Percentiles rank a stretch among this genome's conserved stretches.
Conservation (phyloP, 2,329 filamentous ascomycete species). For the Mycosphaerella arachidis region DNA sequence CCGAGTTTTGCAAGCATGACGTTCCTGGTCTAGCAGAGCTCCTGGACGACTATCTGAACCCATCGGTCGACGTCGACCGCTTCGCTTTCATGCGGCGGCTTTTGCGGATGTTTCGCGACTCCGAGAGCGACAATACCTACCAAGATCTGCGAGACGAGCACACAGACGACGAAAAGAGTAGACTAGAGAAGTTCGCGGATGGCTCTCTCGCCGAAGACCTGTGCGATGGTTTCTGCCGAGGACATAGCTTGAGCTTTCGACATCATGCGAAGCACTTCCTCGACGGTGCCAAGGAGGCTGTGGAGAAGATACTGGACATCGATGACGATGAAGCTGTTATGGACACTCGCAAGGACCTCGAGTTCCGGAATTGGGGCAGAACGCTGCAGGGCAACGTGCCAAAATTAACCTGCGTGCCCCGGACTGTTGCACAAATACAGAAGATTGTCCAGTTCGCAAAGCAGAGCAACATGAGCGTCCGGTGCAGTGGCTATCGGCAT, state of each 20-base stretch:
- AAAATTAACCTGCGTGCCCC: conserved; percentile 9
- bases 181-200: conserved; percentile 3
- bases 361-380: conserved; percentile 13
- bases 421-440: conserved; percentile 11
- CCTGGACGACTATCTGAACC: conserved; percentile 11
- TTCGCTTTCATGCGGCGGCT: conserved; percentile 12
- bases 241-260: conserved; percentile 7
- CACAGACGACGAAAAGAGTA: conserved; percentile 9
- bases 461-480: conserved; percentile 5
- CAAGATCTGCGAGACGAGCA: conserved; percentile 7
- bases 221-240: conserved; percentile 5
- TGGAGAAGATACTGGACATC: conserved; percentile 7
- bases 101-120: conserved; percentile 11
- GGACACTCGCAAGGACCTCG: conserved; percentile 8
- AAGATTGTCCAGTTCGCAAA: conserved; percentile 11
- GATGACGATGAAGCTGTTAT: conserved; percentile 10
- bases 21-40: conserved; percentile 10
- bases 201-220: conserved; percentile 7
- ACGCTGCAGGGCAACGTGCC: conserved; percentile 7
- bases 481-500: conserved; percentile 11
- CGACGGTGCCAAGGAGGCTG: neutral
- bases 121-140: conserved; percentile 11
- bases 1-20: conserved; percentile 35
- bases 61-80: conserved; percentile 8
- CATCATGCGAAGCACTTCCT: conserved; percentile 8